Base-by-base conservation (phyloP, 306 rosid species). In the Vigna hirtella region DNA sequence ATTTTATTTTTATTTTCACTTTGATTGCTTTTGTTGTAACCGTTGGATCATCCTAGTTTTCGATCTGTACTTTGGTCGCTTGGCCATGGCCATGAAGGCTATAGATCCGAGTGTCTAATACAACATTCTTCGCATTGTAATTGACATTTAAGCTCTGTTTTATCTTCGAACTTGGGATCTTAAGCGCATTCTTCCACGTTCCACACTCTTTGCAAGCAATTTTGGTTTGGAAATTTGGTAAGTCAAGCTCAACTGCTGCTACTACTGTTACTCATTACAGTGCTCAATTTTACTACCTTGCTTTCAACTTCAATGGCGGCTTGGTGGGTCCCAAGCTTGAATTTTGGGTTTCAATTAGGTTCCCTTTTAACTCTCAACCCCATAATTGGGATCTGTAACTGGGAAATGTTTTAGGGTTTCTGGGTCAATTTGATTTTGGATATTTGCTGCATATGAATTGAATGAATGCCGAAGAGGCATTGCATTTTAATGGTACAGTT, bases 31-130 rank as follows among this genome's bases (percentile, higher is more conserved):
- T 67, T 51, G n/a, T 82, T 81, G 85, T 4, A 77, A 72, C 88
- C 86, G 89, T 88, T 77, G 86, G 88, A 81, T 85, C 58, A 73
- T 68, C 51, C 51, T 79, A 32, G 74, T 81, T 82, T 32, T 62
- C 68, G 87, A 73, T 93, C 93, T 83, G 87, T 80, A 77, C 87
- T 78, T 77, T 20, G 77, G 77, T 83, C 49, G 38, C 78, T 49
- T 66, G 32, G 82, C 73, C 80, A 66, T 40, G 74, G 81, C 86
- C 73, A 76, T 67, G 71, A 83, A 82, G 82, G 92, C 84, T 82
- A 75, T 81, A 86, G 97, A 93, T 93, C 92, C 96, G 85, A 76
- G 50, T 76, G 69, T 78, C 79, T 50, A 52, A 69, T 56, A 22
- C 86, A 18, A 48, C 85, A 77, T 82, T 89, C 83, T 70, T 83